A percentile compares a stretch with the other conserved stretches of the same genome.
These are phyloP conservation scores for Anastatica hierochuntica DNA, from an alignment of 345 rosid genomes.

Conservation along the genomic window DNA sequence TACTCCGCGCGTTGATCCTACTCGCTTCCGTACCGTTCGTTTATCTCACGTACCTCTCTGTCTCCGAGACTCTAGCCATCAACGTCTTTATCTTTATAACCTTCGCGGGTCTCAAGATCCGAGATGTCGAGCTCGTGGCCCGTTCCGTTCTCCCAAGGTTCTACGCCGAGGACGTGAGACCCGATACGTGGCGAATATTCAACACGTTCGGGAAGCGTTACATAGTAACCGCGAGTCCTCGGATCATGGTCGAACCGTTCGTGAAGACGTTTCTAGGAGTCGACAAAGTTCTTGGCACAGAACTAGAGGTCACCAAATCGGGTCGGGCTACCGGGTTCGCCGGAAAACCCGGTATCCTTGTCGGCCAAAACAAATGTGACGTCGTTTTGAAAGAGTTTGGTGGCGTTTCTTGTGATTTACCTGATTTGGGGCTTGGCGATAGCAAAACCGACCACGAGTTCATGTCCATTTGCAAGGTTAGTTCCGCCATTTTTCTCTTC, in stretches of 20 bases:
- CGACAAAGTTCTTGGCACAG: constrained; percentile 80
- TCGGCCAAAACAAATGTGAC: constrained; percentile 48
- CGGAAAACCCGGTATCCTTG: constrained; percentile 57
- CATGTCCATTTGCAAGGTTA: constrained; percentile 91
- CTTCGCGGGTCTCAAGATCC: constrained; percentile 50
- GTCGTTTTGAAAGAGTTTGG: constrained; percentile 60
- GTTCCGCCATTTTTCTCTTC: constrained; percentile 11
- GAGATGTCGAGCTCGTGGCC: constrained; percentile 67
- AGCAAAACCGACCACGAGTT: constrained; percentile 63
- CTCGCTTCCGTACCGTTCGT: constrained; percentile 64
- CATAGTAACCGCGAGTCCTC: constrained; percentile 68
- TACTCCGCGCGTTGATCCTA: constrained; percentile 50
- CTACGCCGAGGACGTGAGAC: constrained; percentile 83
- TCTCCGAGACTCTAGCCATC: constrained; percentile 67
- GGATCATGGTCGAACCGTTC: constrained; percentile 84
- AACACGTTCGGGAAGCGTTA: constrained; percentile 67
- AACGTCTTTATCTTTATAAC: constrained; percentile 56
- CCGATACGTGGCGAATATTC: constrained; percentile 72
- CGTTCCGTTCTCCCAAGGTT: constrained; percentile 75
- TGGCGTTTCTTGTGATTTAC: constrained; percentile 28
- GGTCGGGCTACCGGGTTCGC: constrained; percentile 80
- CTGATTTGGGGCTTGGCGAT: constrained; percentile 82
- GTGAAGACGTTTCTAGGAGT: constrained; percentile 58
- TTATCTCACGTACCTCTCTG: constrained; percentile 42
- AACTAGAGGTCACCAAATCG: constrained; percentile 52